Evolutionary conservation across 2,329 filamentous ascomycete genomes (phyloP).

Genomic region (Leptographium wingfieldii): DNA sequence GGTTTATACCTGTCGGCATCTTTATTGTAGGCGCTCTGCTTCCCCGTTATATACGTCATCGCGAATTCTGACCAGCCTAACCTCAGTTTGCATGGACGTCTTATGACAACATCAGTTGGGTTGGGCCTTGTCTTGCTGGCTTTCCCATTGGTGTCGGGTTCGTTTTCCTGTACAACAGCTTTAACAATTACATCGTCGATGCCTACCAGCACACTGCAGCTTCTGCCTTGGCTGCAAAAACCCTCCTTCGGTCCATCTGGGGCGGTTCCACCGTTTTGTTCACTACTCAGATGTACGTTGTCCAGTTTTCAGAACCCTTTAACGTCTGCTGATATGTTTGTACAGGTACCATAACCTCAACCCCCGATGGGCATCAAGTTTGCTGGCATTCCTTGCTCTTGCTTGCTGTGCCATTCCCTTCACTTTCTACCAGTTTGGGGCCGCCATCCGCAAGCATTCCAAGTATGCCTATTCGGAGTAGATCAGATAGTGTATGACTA

Average conservation of each 20-base stretch:
- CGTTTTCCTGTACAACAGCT: constrained; percentile 26
- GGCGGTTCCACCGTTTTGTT: constrained; percentile 40
- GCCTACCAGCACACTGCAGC: constrained; percentile 33
- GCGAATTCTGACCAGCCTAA: neutral
- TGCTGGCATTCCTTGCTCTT: constrained; percentile 30
- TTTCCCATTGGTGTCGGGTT: constrained; percentile 16
- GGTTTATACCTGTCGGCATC: constrained; percentile 38
- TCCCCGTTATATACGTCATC: neutral
- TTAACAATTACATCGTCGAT: constrained; percentile 47
- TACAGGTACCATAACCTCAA: constrained; percentile 2
- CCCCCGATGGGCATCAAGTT: constrained; percentile 17
- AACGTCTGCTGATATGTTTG: constrained; percentile 3
- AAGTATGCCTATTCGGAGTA: constrained; percentile 1
- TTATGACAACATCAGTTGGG: constrained; percentile 21
- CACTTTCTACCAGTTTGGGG: constrained; percentile 31
- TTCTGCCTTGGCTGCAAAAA: constrained; percentile 47
- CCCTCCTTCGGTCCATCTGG: constrained; percentile 40
- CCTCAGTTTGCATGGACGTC: constrained; percentile 20
- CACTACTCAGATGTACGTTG: constrained; percentile 21
- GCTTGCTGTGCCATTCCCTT: constrained; percentile 31
- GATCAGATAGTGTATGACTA: neutral
- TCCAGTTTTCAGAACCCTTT: constrained; percentile 26
- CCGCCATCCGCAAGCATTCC: constrained; percentile 22
- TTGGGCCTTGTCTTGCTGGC: constrained; percentile 18
- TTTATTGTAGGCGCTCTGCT: constrained; percentile 26